Conservation (phyloP, 768 basidiomycete genomes). For the Lentinus brumalis region DNA sequence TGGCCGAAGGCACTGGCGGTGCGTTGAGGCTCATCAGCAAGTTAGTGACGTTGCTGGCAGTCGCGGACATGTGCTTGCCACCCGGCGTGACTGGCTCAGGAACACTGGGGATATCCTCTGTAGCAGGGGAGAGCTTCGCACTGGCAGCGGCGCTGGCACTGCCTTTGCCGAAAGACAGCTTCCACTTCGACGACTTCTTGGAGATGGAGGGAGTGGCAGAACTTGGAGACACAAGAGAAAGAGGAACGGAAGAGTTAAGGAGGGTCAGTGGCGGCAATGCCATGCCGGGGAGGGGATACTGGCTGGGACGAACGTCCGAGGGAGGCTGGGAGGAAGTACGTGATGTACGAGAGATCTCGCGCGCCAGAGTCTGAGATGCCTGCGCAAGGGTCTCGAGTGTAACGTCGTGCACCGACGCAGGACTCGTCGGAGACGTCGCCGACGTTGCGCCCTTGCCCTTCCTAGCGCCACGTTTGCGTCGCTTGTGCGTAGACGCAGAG, state of each 20-base stretch:
- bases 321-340: constrained; percentile 15
- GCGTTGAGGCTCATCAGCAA: constrained; percentile 72
- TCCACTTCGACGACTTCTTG: constrained; percentile 90
- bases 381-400: constrained; percentile 72
- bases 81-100: constrained; percentile 3
- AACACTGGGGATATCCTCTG: constrained; percentile 17
- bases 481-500: constrained; percentile 72
- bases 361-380: constrained; percentile 79
- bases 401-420: constrained; percentile 43
- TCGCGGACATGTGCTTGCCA: constrained; percentile 54
- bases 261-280: constrained; percentile 15
- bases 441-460: constrained; percentile 66
- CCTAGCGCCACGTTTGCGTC: constrained; percentile 82
- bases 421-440: constrained; percentile 32
- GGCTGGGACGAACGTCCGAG: constrained; percentile 18
- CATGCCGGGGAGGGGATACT: constrained; percentile 9
- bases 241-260: constrained; percentile 39
- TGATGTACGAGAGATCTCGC: constrained; percentile 74
- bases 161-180: constrained; percentile 70
- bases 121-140: constrained; percentile 13
- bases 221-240: constrained; percentile 27
- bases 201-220: constrained; percentile 41
- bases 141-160: constrained; percentile 28
- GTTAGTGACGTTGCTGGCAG: constrained; percentile 76
- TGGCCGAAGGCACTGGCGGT: constrained; percentile 30